Conservation (phyloP, 805 yeast genomes). For the Vanderwaltozyma yarrowii region DNA sequence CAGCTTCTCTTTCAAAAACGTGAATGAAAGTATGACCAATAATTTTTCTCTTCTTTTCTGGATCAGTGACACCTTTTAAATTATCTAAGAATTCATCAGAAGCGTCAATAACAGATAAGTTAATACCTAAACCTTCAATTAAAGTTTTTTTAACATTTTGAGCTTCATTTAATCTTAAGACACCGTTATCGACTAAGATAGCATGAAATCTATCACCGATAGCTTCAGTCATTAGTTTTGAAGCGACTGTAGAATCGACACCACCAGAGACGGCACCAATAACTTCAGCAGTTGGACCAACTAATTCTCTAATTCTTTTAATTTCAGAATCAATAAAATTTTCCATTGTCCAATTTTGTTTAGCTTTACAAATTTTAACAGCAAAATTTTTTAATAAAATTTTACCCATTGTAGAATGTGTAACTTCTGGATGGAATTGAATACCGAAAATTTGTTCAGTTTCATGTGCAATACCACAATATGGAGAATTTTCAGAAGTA, state of each 20-base stretch:
- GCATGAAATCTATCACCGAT: constrained; percentile 99
- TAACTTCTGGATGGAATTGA: constrained; percentile 98
- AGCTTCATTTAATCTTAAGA: constrained; percentile 92
- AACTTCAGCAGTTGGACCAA: constrained; percentile 97
- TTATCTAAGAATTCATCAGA: constrained; percentile 77
- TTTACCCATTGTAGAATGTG: constrained; percentile 91
- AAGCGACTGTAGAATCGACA: constrained; percentile 98
- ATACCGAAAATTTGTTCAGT: constrained; percentile 76
- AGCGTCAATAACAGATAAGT: constrained; percentile 91
- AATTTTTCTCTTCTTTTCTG: constrained; percentile 97
- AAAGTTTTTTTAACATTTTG: constrained; percentile 78
- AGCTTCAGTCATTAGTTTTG: constrained; percentile 95
- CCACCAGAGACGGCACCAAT: constrained; percentile 99
- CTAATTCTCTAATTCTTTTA: constrained; percentile 77
- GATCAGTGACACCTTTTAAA: constrained; percentile 91
- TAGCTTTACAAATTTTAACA: constrained; percentile 74
- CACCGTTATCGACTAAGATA: constrained; percentile 94
- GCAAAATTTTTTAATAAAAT: constrained; percentile 85
- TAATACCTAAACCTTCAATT: constrained; percentile 88
- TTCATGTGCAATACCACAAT: constrained; percentile 79
- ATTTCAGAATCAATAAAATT: constrained; percentile 96
- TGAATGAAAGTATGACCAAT: constrained; percentile 97
- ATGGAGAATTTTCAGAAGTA: constrained; percentile 89
- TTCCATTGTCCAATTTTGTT: constrained; percentile 94
- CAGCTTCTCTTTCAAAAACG: constrained; percentile 94